Evolutionary conservation across 2,329 filamentous ascomycete genomes (phyloP).

Genomic region (Cladorrhinum sp.): DNA sequence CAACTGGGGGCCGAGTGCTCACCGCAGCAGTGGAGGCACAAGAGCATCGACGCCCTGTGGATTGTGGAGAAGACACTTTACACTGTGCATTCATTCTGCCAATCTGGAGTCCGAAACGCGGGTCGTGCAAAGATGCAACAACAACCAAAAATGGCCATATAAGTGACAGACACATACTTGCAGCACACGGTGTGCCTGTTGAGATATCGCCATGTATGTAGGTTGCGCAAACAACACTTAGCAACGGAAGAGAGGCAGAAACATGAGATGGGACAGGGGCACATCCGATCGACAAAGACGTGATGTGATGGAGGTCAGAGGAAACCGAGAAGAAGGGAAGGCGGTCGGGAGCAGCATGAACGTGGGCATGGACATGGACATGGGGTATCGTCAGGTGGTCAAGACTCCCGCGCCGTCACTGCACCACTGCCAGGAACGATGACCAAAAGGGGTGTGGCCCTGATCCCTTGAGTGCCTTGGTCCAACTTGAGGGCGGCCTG

Average conservation of each 20-base stretch:
- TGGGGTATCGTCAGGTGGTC: slow-evolving; percentile 21
- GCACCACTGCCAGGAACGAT: slow-evolving; percentile 16
- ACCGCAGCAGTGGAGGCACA: neutral
- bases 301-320: neutral
- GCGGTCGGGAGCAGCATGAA: neutral
- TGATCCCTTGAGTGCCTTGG: neutral
- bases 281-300: slow-evolving; percentile 7
- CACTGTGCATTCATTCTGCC: neutral
- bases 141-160: slow-evolving; percentile 6
- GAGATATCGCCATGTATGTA: neutral
- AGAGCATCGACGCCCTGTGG: neutral
- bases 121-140: slow-evolving; percentile 15
- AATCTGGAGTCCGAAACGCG: neutral
- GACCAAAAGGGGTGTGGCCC: slow-evolving; percentile 7
- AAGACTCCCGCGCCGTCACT: slow-evolving; percentile 7
- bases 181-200: neutral
- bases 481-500: neutral
- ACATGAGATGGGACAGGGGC: neutral
- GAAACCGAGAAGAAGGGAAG: neutral
- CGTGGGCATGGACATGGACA: slow-evolving; percentile 8
- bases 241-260: neutral
- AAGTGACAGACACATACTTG: neutral
- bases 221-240: neutral
- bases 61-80: neutral
- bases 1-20: slow-evolving; percentile 8